Evolutionary conservation across 306 rosid genomes (phyloP).

Genomic region (Citrullus colocynthis): DNA sequence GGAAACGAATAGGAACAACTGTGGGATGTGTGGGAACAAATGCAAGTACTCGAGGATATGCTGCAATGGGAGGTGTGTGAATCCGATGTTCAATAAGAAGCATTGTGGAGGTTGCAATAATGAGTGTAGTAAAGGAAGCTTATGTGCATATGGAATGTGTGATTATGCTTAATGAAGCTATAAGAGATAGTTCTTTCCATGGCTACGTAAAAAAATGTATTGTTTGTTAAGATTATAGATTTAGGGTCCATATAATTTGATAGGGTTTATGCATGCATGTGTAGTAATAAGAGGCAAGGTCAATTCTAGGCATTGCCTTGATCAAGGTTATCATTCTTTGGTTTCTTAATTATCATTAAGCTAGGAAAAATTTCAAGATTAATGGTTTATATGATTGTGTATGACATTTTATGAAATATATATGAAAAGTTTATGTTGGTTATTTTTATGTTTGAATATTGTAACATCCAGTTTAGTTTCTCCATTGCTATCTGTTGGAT

Average conservation of each 20-base stretch:
- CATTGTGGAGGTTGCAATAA: conserved; percentile 59
- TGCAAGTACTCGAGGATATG: conserved; percentile 40
- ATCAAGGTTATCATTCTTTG: too few species aligned
- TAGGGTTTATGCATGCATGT: not conserved
- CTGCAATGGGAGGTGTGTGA: conserved; percentile 55
- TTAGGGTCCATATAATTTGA: not conserved
- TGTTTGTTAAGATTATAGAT: not conserved
- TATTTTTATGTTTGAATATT: too few species aligned
- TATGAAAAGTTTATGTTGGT: too few species aligned
- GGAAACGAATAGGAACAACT: conserved; percentile 26
- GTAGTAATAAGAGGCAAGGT: too few species aligned
- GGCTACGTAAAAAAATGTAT: too few species aligned
- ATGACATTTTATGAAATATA: too few species aligned
- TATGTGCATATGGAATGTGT: conserved; percentile 50
- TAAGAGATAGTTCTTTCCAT: not conserved
- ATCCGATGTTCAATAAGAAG: conserved; percentile 24
- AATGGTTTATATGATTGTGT: too few species aligned
- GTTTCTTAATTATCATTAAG: too few species aligned
- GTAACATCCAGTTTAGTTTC: too few species aligned
- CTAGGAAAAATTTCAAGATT: too few species aligned
- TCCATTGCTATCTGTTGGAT: too few species aligned
- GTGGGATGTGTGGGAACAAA: conserved; percentile 59
- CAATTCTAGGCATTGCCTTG: too few species aligned
- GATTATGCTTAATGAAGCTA: conserved; percentile 35
- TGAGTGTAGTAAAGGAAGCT: conserved; percentile 27